Conservation (phyloP, 2,329 filamentous ascomycete species). For the Colletotrichum sp. region DNA sequence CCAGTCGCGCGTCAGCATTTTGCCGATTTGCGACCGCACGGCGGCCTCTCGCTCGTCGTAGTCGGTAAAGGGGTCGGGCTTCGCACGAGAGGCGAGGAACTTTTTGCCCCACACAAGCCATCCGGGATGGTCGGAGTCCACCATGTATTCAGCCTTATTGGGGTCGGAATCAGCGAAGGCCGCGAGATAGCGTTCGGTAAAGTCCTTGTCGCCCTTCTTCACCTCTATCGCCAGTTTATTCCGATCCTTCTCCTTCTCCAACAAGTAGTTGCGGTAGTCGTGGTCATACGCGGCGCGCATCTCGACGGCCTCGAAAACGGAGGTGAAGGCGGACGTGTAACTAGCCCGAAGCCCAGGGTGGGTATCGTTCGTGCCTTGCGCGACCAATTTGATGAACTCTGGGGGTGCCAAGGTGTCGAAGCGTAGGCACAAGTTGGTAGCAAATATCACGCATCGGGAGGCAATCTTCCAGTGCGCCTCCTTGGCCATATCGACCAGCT, state of each 20-base stretch:
- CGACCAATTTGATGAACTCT: constrained; percentile 82
- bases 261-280: constrained; percentile 84
- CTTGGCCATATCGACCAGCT: constrained; percentile 78
- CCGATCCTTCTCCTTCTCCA: constrained; percentile 78
- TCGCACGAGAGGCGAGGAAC: constrained; percentile 80
- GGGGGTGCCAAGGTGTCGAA: constrained; percentile 86
- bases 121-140: constrained; percentile 90
- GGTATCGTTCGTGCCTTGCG: constrained; percentile 83
- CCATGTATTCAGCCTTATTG: constrained; percentile 79
- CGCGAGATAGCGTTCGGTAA: constrained; percentile 79
- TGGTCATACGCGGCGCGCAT: constrained; percentile 86
- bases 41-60: constrained; percentile 84
- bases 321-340: constrained; percentile 79
- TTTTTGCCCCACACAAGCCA: constrained; percentile 96
- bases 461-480: constrained; percentile 97
- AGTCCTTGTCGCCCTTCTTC: constrained; percentile 74
- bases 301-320: constrained; percentile 84
- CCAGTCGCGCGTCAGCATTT: constrained; percentile 82
- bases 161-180: constrained; percentile 70
- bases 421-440: constrained; percentile 88
- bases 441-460: constrained; percentile 85
- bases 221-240: constrained; percentile 80
- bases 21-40: constrained; percentile 80
- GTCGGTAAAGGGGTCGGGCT: constrained; percentile 67
- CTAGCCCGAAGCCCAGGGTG: constrained; percentile 85